phyloP scores from a whole-genome alignment of 1,284 basidiomycete species.

The Tilletia indica region DNA sequence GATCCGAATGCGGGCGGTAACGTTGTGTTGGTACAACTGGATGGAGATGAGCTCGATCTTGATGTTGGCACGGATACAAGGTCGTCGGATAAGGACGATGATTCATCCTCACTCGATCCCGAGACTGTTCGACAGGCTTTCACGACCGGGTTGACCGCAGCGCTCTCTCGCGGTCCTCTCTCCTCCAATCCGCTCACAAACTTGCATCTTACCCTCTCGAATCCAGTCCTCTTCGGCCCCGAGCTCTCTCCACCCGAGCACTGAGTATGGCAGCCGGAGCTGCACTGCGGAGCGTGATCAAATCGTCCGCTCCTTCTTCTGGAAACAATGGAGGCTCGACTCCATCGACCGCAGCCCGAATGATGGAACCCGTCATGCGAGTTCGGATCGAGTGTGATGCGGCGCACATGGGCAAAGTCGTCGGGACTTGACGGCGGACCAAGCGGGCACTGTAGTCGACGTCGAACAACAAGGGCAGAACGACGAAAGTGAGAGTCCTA shows the following conservation, averaged over 20 bases:
- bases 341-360: conserved; percentile 21
- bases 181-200: conserved; percentile 45
- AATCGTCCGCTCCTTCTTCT: conserved; percentile 9
- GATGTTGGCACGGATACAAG: not conserved
- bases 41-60: conserved; percentile 7
- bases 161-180: conserved; percentile 45
- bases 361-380: conserved; percentile 54
- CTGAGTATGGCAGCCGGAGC: conserved; percentile 36
- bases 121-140: conserved; percentile 27
- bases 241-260: conserved; percentile 38
- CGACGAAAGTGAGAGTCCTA: conserved; percentile 59
- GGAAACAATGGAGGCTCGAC: too few species aligned
- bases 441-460: conserved; percentile 42
- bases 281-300: conserved; percentile 35
- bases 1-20: conserved; percentile 38
- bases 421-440: conserved; percentile 49
- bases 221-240: conserved; percentile 35
- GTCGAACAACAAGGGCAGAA: conserved; percentile 50
- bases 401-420: conserved; percentile 42
- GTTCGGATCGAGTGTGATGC: conserved; percentile 39
- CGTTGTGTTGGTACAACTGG: conserved; percentile 32
- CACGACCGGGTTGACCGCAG: conserved; percentile 33
- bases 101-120: conserved; percentile 23
- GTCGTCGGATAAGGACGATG: conserved; percentile 3
- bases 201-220: conserved; percentile 33